These are phyloP conservation scores for Kodamaea fukazawae DNA, from an alignment of 805 yeast genomes.

Conservation along the genomic window DNA sequence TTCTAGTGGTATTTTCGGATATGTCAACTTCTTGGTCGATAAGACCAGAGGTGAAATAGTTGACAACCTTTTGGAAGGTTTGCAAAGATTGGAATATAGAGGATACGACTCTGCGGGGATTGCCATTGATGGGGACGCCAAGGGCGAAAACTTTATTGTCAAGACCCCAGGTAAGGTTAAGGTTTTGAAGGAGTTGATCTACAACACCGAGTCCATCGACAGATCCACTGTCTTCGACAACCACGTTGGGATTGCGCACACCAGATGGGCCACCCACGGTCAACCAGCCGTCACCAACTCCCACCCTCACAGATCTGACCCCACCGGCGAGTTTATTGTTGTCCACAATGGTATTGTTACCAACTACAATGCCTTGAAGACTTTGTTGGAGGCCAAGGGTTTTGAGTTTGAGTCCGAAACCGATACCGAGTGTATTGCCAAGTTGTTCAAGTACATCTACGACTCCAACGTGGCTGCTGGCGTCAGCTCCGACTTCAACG, in stretches of 20 bases:
- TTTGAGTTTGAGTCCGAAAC: conserved; percentile 85
- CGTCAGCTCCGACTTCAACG: conserved; percentile 79
- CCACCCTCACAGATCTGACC: conserved; percentile 94
- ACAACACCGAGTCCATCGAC: conserved; percentile 44
- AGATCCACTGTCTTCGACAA: conserved; percentile 65
- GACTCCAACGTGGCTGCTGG: conserved; percentile 73
- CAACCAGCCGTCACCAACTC: conserved; percentile 82
- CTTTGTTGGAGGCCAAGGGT: conserved; percentile 77
- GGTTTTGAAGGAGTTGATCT: conserved; percentile 67
- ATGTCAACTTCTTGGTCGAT: conserved; percentile 91
- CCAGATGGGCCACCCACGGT: conserved; percentile 99
- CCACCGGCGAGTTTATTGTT: conserved; percentile 75
- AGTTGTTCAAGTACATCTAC: conserved; percentile 85
- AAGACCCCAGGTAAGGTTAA: conserved; percentile 91
- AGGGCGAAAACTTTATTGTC: conserved; percentile 67
- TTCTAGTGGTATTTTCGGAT: conserved; percentile 92
- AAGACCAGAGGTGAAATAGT: conserved; percentile 90
- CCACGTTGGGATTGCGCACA: conserved; percentile 97
- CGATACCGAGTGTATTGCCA: conserved; percentile 97
- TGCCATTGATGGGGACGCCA: conserved; percentile 87
- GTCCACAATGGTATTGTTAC: conserved; percentile 99
- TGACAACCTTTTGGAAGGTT: conserved; percentile 83
- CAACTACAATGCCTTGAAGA: conserved; percentile 87
- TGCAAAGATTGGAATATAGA: conserved; percentile 86
- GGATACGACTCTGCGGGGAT: conserved; percentile 98